Base-by-base conservation (phyloP, 352 stramenopile genomes). In the Pythium grandisporangium region DNA sequence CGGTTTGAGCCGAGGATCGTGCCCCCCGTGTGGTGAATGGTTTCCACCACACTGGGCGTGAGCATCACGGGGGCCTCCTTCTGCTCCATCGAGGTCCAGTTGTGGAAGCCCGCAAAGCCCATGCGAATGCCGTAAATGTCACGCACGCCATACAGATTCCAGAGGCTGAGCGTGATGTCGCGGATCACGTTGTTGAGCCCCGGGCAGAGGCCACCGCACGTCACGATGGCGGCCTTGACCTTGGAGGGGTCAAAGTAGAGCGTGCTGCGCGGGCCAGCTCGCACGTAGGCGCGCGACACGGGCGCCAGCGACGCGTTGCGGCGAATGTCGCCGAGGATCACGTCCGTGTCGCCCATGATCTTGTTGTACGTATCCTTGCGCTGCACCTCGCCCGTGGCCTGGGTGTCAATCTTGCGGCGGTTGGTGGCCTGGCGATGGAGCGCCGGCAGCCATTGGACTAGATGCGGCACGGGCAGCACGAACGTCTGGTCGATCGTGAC, bases 161-260 rank as follows among this genome's bases (percentile, higher is more conserved):
- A 90, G 13, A 99, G 61, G 8, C 85, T 89, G 10, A 97, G 78
- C 10, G 93, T 96, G 47, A 99, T 88, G 60, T 99, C 93, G 44
- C 93, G 83, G 48, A 99, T 92, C 21, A 99, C 92, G 62, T 98
- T 98, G 70, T 99, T 99, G n/a, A 99, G 70, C 5, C 96, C 96
- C 14, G 96, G 96, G 52, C 93, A 98, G 20, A 98, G 66, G 3
- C 93, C 93, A 32, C 91, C 88, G 57, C 86, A 97, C 12, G 89
- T 97, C 24, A 97, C 85, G 41, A 97, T 93, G 19, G 85, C 89
- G 8, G 82, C 88, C 54, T 91, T 85, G 26, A 95, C 78, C 37
- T 75, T 66, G 6, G 58, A 22, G 6, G 79, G 79, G 45, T 90
- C 70, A 33, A 89, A 93, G 58, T 70, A 91, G n/a, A 90, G 66